Percentiles rank a stretch among this genome's conserved stretches.
Conservation (phyloP, 129 eudicot species). For the Calendula officinalis region DNA sequence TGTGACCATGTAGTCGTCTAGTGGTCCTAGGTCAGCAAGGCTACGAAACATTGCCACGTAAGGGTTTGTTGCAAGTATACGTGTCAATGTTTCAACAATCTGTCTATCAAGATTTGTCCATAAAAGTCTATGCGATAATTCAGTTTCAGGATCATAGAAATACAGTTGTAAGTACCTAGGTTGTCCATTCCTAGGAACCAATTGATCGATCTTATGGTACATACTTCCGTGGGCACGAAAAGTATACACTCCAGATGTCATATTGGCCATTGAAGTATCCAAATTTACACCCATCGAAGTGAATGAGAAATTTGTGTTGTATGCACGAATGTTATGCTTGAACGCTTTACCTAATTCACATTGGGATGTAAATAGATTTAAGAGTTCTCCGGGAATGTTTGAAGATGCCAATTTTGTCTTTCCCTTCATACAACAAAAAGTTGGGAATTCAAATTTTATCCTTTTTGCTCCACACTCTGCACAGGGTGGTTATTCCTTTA, state of each 20-base stretch:
- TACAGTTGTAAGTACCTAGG: not conserved
- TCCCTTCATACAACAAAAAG: slow-evolving; percentile 4
- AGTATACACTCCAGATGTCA: slow-evolving; percentile 7
- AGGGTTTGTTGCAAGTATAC: too few species aligned
- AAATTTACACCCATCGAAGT: not conserved
- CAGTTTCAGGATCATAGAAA: not conserved
- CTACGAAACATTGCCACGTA: too few species aligned
- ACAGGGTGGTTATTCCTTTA: not conserved
- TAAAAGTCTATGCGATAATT: not conserved
- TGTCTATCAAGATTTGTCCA: too few species aligned
- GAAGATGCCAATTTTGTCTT: slow-evolving; percentile 6
- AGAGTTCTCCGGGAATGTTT: not conserved
- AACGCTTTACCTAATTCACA: not conserved
- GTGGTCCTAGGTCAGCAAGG: too few species aligned
- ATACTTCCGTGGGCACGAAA: not conserved
- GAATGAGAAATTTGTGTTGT: slow-evolving; percentile 1
- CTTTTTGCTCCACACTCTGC: not conserved
- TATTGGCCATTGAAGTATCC: not conserved
- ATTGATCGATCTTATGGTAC: not conserved
- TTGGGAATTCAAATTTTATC: not conserved
- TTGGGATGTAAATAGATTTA: not conserved
- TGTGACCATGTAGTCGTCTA: too few species aligned
- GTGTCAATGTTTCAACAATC: too few species aligned
- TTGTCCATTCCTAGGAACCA: not conserved
- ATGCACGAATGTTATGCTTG: not conserved